phyloP scores from a whole-genome alignment of 202 grass and related monocot species.

The Schoenoplectus triqueter region DNA sequence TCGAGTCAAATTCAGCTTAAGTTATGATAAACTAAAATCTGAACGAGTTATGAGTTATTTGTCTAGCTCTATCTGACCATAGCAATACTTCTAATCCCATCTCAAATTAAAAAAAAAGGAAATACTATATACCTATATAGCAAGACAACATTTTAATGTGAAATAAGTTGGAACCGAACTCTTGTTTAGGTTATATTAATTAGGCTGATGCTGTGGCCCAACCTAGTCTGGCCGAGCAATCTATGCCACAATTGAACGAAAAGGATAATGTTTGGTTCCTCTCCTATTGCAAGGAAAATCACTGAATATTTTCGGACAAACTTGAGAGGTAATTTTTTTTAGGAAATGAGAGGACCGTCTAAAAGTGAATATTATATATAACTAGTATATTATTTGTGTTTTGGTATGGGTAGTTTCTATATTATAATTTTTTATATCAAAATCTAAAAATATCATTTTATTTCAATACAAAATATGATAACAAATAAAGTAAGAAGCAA shows the following conservation, averaged over 20 bases:
- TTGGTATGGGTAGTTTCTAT: no score
- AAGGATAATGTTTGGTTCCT: neutral
- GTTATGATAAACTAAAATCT: no score
- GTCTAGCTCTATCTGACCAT: neutral
- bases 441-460: no score
- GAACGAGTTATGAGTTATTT: no score
- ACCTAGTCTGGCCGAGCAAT: neutral
- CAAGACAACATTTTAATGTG: constrained; percentile 4
- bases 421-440: no score
- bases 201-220: neutral
- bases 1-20: no score
- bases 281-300: constrained; percentile 18
- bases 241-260: neutral
- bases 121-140: neutral
- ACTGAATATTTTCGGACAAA: neutral
- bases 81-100: neutral
- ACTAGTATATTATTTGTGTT: neutral
- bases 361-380: neutral
- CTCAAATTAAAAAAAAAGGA: neutral
- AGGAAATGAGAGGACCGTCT: neutral
- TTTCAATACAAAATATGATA: no score
- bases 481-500: no score
- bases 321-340: neutral
- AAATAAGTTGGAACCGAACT: constrained; percentile 4
- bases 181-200: neutral